Base-by-base conservation (phyloP, 345 rosid species). In the Citrus unshiu region DNA sequence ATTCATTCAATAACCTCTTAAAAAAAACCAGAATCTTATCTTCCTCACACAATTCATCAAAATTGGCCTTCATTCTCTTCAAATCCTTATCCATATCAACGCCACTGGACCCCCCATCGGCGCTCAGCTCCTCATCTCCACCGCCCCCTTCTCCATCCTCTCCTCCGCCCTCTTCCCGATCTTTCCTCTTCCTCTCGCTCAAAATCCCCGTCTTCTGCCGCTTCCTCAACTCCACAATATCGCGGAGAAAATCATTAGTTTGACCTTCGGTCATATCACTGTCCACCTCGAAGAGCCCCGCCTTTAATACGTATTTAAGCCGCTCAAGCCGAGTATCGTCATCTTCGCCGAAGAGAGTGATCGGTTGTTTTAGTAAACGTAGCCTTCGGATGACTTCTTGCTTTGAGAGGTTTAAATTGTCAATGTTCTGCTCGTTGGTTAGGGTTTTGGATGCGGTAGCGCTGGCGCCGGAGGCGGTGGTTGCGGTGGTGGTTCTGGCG, bases 161-260 rank as follows among this genome's bases (percentile, higher is more conserved):
- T 58, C 88, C 89, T 1, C 80, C 89, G 18, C 97, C 96, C 46
- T 91, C 97, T 61, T 92, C 97, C 88, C 94, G 86, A 51, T 92
- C 90, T 84, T 93, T 93, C 79, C 98, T 81, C 89, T 94, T 96
- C 89, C 91, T 83, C 65, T 88, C 94, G 75, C 92, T 85, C 79
- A 86, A 64, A 3, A 89, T 88, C 74, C 98, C 98, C 39, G 84
- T 87, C 90, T 94, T 96, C 92, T 96, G 99, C 84, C 97, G 80
- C 87, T 96, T 96, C 85, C 91, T 88, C 66, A 94, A 85, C 90
- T 96, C 99, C 21, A 88, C 93, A 4, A 96, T 92, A 64, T 96
- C 99, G 7, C 99, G 92, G 76, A 93, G 83, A 87, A 96, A 96
- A 81, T 96, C 99, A n/a, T 96, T 96, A 37, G 98, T 96, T 82